Evolutionary conservation across 2,329 filamentous ascomycete genomes (phyloP), one percentile per base, ranked within the genome.

Genomic region (Penicillium sp.): DNA sequence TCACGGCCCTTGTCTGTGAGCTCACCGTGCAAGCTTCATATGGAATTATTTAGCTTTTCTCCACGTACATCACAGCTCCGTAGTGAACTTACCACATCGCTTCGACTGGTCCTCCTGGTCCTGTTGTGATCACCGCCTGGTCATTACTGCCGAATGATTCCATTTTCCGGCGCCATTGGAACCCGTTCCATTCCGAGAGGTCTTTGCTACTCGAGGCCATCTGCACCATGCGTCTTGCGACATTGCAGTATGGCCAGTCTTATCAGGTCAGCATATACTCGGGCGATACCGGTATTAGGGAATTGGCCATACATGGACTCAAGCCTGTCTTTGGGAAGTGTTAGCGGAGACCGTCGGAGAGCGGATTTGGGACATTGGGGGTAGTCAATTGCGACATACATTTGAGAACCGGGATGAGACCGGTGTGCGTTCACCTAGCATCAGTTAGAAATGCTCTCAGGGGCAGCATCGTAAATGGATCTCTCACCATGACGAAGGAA

Each of bases 171-270:
- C 83, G 74, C 71, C 80, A 85, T 59, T 77, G 74, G 52, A 85
- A 72, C 1, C 72, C 71, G 58, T 81, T 77, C 80, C 79, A 84
- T 45, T 71, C 64, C 32, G 69, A 73, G 52, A 71, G 69, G 61
- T 76, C 76, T 49, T 76, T 75, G 40, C 72, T 77, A 34, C 72
- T 72, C 55, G 81, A 73, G 22, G 83, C 76, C 52, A 80, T 76
- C 52, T 79, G 79, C 24, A 76, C 80, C 65, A 97, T 78, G 57
- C 84, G 83, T 52, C 81, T 79, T 21, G 86, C 87, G 48, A 84
- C 81, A 57, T 80, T 79, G 72, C 93, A 98, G 71, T 96, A 97
- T 2, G 93, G 88, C 93, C 93, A 98, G 70, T 82, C 77, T 76
- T 42, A 6, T n/a, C 22, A 22, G 19, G 4, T 66, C 57, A 53